Conservation (phyloP, 805 yeast species). For the Candida odintsovae region DNA sequence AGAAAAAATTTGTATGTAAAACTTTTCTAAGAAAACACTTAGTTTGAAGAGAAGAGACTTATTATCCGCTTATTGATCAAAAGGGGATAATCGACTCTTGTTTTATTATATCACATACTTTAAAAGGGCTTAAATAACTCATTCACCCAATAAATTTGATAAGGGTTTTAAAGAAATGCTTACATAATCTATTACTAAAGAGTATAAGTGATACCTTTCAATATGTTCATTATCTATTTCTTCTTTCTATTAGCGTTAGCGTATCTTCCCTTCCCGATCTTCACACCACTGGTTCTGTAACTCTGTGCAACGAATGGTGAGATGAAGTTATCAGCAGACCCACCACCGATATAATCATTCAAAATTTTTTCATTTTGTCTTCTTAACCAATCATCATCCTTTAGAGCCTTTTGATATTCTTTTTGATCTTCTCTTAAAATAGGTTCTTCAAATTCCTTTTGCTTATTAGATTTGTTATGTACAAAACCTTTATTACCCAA, state of each 20-base stretch:
- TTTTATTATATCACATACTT: no score
- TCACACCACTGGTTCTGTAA: constrained; percentile 60
- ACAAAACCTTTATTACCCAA: constrained; percentile 78
- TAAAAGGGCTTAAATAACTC: no score
- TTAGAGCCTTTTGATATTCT: constrained; percentile 83
- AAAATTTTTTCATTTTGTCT: constrained; percentile 80
- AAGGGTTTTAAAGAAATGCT: no score
- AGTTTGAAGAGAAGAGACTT: no score
- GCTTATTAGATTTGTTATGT: constrained; percentile 55
- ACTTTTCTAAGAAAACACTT: no score
- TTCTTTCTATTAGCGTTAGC: constrained; percentile 59
- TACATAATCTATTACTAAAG: no score
- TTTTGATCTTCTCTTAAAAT: constrained; percentile 89
- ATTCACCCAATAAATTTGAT: no score
- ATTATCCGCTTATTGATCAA: no score
- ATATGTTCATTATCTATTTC: constrained; percentile 8
- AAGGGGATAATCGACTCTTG: no score
- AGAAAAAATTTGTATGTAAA: no score
- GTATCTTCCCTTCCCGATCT: constrained; percentile 79
- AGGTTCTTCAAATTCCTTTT: constrained; percentile 43
- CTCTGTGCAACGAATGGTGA: constrained; percentile 80
- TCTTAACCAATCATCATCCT: constrained; percentile 83
- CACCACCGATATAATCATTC: constrained; percentile 92
- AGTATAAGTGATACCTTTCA: background rate
- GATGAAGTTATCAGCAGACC: constrained; percentile 77